Conservation (phyloP, 1,139 yeast species). For the Pneumocystis carinii region DNA sequence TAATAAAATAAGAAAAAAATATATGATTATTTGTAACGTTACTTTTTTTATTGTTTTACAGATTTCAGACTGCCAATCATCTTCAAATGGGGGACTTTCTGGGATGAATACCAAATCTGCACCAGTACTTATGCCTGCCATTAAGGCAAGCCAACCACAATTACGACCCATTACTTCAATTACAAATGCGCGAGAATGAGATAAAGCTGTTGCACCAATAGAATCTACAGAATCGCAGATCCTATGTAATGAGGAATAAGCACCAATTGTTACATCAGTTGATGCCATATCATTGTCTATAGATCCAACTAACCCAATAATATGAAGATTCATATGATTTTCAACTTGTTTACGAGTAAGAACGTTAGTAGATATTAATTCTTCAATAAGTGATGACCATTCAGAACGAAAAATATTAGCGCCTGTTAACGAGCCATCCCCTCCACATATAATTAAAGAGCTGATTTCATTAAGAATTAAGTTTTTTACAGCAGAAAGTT, state of each 20-base stretch:
- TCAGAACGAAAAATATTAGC: constrained; percentile 87
- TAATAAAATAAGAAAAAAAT: constrained; percentile 25
- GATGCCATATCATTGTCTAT: constrained; percentile 96
- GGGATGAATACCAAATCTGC: constrained; percentile 92
- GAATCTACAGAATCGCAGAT: constrained; percentile 88
- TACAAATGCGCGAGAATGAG: constrained; percentile 94
- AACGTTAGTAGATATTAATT: constrained; percentile 40
- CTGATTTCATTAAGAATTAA: constrained; percentile 81
- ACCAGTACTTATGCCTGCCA: constrained; percentile 91
- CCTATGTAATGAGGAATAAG: constrained; percentile 82
- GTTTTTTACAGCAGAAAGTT: constrained; percentile 68
- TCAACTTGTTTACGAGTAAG: constrained; percentile 43
- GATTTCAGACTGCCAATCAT: constrained; percentile 56
- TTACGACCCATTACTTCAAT: constrained; percentile 98
- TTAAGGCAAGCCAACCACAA: constrained; percentile 95
- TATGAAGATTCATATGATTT: constrained; percentile 59
- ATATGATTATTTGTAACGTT: constrained; percentile 31
- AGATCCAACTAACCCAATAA: constrained; percentile 91
- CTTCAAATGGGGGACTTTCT: constrained; percentile 60
- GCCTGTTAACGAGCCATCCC: constrained; percentile 96
- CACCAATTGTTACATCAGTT: constrained; percentile 94
- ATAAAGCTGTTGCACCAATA: constrained; percentile 91
- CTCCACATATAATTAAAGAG: constrained; percentile 95
- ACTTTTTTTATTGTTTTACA: constrained; percentile 20
- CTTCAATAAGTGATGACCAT: constrained; percentile 77